These are phyloP conservation scores for Lasiosphaeria miniovina DNA, from an alignment of 495 filamentous ascomycete genomes.

Conservation along the genomic window DNA sequence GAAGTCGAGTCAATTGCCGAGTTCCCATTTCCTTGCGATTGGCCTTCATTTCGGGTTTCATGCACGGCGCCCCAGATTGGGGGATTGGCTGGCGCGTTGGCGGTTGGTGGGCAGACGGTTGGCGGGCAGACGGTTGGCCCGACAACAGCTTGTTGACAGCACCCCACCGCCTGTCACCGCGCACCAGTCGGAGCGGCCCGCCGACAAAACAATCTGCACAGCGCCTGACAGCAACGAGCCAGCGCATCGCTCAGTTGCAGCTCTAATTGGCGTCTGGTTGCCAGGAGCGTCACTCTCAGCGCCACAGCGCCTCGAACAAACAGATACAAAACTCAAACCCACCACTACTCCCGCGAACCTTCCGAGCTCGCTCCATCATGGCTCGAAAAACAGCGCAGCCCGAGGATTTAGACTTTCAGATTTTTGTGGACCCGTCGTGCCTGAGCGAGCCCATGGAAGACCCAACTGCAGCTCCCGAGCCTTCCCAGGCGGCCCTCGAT, in stretches of 20 bases:
- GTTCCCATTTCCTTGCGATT: too few species aligned
- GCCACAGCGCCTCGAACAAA: slow-evolving; percentile 15
- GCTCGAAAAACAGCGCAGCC: slow-evolving; percentile 19
- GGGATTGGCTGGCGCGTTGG: too few species aligned
- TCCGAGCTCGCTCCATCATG: slow-evolving; percentile 14
- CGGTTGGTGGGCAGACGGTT: neutral
- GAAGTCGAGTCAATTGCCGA: too few species aligned
- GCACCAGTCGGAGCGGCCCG: slow-evolving; percentile 6
- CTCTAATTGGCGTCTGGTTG: slow-evolving; percentile 26
- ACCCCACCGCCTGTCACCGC: neutral
- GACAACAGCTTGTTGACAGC: slow-evolving; percentile 5
- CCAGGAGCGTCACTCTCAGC: slow-evolving; percentile 19
- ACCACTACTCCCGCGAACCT: neutral
- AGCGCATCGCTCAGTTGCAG: slow-evolving; percentile 26
- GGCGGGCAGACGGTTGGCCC: neutral
- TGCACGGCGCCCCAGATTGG: too few species aligned
- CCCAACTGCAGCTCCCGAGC: slow-evolving; percentile 11
- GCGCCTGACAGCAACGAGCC: slow-evolving; percentile 12
- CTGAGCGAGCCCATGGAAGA: slow-evolving; percentile 35
- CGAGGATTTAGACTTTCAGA: slow-evolving; percentile 37
- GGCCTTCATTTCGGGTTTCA: too few species aligned
- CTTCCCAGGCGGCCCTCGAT: slow-evolving; percentile 13
- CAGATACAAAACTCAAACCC: slow-evolving; percentile 2
- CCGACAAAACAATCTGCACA: slow-evolving; percentile 11
- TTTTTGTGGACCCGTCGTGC: slow-evolving; percentile 43